phyloP scores from a whole-genome alignment of 2,329 filamentous ascomycete genomes.

The Pseudodiploospora longispora region DNA sequence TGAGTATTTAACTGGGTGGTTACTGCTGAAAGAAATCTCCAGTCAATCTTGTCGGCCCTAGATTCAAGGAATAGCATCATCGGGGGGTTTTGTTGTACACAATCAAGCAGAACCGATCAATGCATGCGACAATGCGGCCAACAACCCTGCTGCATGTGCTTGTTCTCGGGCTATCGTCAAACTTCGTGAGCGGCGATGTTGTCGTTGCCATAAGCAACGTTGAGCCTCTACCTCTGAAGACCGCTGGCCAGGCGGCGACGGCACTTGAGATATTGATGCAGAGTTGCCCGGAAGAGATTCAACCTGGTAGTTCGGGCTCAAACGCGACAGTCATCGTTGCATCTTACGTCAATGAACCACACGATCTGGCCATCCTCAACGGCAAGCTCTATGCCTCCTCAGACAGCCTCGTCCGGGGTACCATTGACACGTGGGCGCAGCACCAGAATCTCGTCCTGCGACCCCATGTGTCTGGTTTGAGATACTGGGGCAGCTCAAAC shows the following conservation, averaged over 20 bases:
- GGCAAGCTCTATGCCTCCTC: constrained; percentile 22
- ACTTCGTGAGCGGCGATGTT: constrained; percentile 14
- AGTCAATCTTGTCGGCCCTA: too few relatives aligned
- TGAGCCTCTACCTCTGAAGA: constrained; percentile 17
- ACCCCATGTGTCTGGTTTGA: constrained; percentile 50
- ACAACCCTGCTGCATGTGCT: background rate
- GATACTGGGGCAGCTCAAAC: constrained; percentile 42
- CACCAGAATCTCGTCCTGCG: constrained; percentile 42
- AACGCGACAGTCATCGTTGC: constrained; percentile 20
- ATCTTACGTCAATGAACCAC: constrained; percentile 15
- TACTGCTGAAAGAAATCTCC: too few relatives aligned
- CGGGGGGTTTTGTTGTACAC: too few relatives aligned
- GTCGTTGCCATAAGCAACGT: constrained; percentile 19
- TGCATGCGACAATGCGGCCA: too few relatives aligned
- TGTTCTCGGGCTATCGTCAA: constrained; percentile 8
- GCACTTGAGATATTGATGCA: constrained; percentile 20
- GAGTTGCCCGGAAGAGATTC: constrained; percentile 26
- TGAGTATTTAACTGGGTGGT: too few relatives aligned
- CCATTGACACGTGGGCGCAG: constrained; percentile 39
- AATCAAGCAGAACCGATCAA: too few relatives aligned
- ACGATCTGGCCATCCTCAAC: constrained; percentile 8
- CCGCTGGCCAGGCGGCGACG: constrained; percentile 16
- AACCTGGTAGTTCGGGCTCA: constrained; percentile 12
- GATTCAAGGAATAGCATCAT: too few relatives aligned
- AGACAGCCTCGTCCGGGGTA: constrained; percentile 35